These are phyloP conservation scores for Diaporthe aspalathi DNA, from an alignment of 2,329 filamentous ascomycete species.

Conservation along the genomic window DNA sequence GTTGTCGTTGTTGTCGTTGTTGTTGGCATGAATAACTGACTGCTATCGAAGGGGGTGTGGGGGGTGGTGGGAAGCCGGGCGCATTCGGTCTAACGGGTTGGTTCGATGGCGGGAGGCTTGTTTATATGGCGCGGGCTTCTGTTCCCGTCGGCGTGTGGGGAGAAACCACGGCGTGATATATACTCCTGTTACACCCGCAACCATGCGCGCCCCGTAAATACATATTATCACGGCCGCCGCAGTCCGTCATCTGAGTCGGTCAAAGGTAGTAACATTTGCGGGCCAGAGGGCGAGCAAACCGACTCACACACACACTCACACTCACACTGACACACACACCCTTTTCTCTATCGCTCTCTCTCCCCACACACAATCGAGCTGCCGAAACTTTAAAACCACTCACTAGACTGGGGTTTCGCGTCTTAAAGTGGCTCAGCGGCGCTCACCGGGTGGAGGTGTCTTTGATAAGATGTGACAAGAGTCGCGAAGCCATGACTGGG, in stretches of 20 bases:
- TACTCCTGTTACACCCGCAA: conserved; percentile 16
- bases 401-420: neutral
- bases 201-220: neutral
- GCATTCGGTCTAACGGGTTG: too few species aligned
- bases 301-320: too few species aligned
- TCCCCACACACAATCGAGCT: neutral
- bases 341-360: too few species aligned
- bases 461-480: conserved; percentile 24
- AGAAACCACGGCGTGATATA: conserved; percentile 6
- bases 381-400: neutral
- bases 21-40: too few species aligned
- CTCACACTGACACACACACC: neutral
- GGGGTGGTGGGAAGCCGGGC: too few species aligned
- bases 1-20: too few species aligned
- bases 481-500: conserved; percentile 20
- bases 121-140: neutral
- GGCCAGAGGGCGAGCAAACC: neutral
- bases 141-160: conserved; percentile 5
- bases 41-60: too few species aligned
- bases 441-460: conserved; percentile 26
- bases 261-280: neutral
- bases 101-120: too few species aligned
- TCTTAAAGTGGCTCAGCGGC: conserved; percentile 13
- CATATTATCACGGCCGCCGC: neutral
- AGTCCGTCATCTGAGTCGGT: neutral